A percentile compares a stretch with the other conserved stretches of the same genome.
Conservation (phyloP, 2,329 filamentous ascomycete species). For the Neonectria ditissima region DNA sequence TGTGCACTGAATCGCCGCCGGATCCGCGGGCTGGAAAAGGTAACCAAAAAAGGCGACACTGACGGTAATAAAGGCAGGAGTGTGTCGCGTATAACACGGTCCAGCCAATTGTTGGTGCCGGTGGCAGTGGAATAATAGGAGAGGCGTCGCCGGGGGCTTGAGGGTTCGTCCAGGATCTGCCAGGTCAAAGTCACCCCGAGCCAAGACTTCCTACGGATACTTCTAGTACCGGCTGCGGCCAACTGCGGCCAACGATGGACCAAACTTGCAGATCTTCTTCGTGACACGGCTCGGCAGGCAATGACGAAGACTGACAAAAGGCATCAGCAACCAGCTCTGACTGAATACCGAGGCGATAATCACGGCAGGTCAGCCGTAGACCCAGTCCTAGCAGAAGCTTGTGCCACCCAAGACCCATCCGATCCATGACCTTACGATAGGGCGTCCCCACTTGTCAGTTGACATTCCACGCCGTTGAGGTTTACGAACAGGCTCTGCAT, state of each 20-base stretch:
- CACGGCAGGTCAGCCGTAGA: neutral
- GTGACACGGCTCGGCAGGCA: neutral
- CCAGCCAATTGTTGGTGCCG: neutral
- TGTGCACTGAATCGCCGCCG: conserved; percentile 6
- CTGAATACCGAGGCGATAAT: neutral
- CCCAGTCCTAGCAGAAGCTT: conserved; percentile 10
- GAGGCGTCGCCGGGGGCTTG: conserved; percentile 4
- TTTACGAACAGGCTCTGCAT: neutral
- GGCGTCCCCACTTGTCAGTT: conserved; percentile 3
- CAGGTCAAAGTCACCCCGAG: conserved; percentile 6
- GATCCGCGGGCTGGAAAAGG: neutral
- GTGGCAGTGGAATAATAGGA: conserved; percentile 3
- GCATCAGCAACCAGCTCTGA: neutral
- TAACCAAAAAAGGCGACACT: neutral
- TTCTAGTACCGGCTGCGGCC: conserved; percentile 21
- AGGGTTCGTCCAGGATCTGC: conserved; percentile 17
- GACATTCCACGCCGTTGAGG: neutral
- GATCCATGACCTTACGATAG: conserved; percentile 6
- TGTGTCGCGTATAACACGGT: neutral
- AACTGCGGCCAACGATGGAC: conserved; percentile 11
- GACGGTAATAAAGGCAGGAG: neutral
- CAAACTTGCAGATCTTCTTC: neutral
- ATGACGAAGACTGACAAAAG: neutral
- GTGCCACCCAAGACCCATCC: conserved; percentile 12
- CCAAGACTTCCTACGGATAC: neutral